Base-by-base conservation (phyloP, 2,329 filamentous ascomycete species). In the Emergomyces pasteurianus region DNA sequence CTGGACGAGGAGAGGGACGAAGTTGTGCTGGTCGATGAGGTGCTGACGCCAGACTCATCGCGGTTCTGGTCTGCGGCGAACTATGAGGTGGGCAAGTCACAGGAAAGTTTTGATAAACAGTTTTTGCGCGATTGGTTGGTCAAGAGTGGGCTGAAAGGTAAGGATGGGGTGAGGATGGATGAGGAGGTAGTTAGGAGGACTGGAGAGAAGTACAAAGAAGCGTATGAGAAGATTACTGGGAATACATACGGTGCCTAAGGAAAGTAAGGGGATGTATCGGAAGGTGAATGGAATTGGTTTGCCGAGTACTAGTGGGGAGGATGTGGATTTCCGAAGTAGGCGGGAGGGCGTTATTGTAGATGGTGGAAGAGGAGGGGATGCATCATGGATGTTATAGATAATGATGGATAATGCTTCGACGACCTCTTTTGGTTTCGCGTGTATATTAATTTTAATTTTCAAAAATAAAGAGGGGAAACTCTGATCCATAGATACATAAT, bases 21-120 rank as follows among this genome's bases (percentile, higher is more conserved):
- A 68, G 81, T 94, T 8, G 83, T 91, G 42, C 79, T 92, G 58
- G 84, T 91, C 4, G 90, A 95, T 70, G 90, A 95, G 77, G 89
- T 95, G 26, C 77, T 95, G 63, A 95, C 90, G 8, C 90, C 91
- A 2, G 87, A 90, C 72, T 87, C 83, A 60, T 92, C 88, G 58
- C 83, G 92, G 18, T 96, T 96, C 80, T 97, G 92, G 92, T 86
- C 86, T 0, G 83, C 81, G 64, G 85, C 85, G 50, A 80, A 80
- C 53, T 95, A 92, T 71, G 81, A 85, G 70, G 75, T 88, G 21
- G 91, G 92, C 1, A 80, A 80, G 63, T 81, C 87, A 61, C 90
- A 95, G 78, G 82, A 87, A 60, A 94, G 89, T 75, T 94, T 92
- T 67, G 92, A 96, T 72, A 96, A 96, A 80, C 88, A 92, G 77